Evolutionary conservation across 768 basidiomycete species (phyloP).

Genomic region (Filobasidium wieringae): DNA sequence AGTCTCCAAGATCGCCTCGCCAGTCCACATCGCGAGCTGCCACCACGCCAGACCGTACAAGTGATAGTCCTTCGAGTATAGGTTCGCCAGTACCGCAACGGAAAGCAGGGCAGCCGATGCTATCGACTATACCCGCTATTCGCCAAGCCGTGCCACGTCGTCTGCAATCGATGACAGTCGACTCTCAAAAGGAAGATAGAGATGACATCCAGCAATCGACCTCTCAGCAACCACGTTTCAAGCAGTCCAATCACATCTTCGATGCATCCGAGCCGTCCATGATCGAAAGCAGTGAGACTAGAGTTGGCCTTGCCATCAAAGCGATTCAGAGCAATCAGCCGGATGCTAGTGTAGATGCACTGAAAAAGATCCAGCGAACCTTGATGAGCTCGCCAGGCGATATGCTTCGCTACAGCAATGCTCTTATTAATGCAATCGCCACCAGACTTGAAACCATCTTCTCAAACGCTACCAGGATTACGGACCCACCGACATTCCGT

Average conservation of each 20-base stretch:
- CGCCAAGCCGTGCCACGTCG: too few relatives aligned
- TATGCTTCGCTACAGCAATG: constrained; percentile 61
- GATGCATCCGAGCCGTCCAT: too few relatives aligned
- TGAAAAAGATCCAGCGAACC: constrained; percentile 85
- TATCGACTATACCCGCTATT: neutral
- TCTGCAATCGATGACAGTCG: too few relatives aligned
- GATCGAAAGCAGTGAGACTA: neutral
- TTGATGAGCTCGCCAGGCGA: constrained; percentile 64
- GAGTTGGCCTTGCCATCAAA: neutral
- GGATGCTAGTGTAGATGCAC: constrained; percentile 68
- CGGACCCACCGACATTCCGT: constrained; percentile 70
- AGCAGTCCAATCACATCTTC: neutral
- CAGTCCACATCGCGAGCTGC: neutral
- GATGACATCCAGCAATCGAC: too few relatives aligned
- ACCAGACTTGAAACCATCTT: constrained; percentile 87
- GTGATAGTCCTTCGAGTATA: neutral
- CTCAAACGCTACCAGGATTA: constrained; percentile 62
- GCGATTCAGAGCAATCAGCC: neutral
- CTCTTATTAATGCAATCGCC: constrained; percentile 78
- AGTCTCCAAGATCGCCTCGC: constrained; percentile 42
- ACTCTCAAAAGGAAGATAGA: too few relatives aligned
- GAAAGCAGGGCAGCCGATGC: neutral
- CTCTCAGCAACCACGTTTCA: too few relatives aligned
- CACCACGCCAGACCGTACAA: neutral
- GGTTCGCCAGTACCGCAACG: neutral